Percentiles rank a stretch among this genome's conserved stretches.
Evolutionary conservation across 2,329 filamentous ascomycete species (phyloP).

Genomic region (Bipolaris victoriae): DNA sequence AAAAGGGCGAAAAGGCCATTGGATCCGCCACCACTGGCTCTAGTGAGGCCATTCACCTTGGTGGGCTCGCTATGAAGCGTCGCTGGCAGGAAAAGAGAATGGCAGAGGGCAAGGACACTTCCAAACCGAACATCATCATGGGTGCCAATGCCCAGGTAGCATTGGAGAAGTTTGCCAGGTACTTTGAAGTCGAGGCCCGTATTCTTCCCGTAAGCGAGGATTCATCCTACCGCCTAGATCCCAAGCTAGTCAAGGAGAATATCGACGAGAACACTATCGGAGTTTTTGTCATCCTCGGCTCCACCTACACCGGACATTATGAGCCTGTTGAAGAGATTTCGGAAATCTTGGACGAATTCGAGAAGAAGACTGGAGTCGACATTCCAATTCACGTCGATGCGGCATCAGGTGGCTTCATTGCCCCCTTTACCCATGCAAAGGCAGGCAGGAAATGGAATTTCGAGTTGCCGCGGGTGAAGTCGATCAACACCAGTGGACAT

Average conservation of each 20-base stretch:
- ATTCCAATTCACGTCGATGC: constrained; percentile 72
- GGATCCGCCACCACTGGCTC: constrained; percentile 74
- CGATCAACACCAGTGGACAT: constrained; percentile 70
- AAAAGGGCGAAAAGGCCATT: constrained; percentile 67
- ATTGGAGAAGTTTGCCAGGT: constrained; percentile 73
- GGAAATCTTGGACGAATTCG: constrained; percentile 67
- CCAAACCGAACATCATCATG: constrained; percentile 75
- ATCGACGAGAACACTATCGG: constrained; percentile 79
- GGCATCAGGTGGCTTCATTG: constrained; percentile 67
- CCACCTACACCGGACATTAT: constrained; percentile 76
- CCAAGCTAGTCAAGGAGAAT: constrained; percentile 67
- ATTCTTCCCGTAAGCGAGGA: constrained; percentile 68
- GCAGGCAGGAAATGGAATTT: constrained; percentile 69
- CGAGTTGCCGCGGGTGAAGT: constrained; percentile 65
- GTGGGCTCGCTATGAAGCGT: constrained; percentile 71
- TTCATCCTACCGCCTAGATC: constrained; percentile 67
- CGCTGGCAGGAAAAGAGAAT: constrained; percentile 70
- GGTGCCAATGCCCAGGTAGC: constrained; percentile 75
- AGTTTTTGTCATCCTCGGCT: constrained; percentile 74
- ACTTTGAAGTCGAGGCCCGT: constrained; percentile 74
- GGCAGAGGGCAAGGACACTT: constrained; percentile 66
- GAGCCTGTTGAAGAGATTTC: constrained; percentile 73
- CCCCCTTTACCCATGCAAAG: constrained; percentile 64
- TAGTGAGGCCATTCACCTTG: constrained; percentile 73
- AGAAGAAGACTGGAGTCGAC: constrained; percentile 65